Conservation (phyloP, 2,329 filamentous ascomycete genomes). For the Scortechinia acanthostroma region DNA sequence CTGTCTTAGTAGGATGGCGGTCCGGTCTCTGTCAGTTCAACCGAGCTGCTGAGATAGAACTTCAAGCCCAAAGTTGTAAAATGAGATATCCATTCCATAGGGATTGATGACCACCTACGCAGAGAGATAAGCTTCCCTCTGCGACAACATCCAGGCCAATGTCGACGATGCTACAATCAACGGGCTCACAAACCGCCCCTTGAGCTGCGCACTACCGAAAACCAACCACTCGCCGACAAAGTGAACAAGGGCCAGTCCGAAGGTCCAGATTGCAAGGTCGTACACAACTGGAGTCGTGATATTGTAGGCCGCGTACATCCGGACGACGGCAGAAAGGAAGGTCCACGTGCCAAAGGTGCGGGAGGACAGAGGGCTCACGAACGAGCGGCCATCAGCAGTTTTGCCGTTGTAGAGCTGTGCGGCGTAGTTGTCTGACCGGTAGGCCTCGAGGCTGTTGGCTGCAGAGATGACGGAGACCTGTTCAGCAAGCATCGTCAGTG, state of each 20-base stretch:
- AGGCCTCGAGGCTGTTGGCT: conserved; percentile 60
- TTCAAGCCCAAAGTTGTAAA: too few species aligned
- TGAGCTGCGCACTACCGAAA: conserved; percentile 48
- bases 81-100: too few species aligned
- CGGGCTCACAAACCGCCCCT: conserved; percentile 13
- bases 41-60: too few species aligned
- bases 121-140: conserved; percentile 42
- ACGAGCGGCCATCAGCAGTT: neutral
- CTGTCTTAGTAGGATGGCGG: too few species aligned
- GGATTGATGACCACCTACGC: conserved; percentile 5
- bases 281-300: conserved; percentile 47
- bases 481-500: conserved; percentile 1
- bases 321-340: conserved; percentile 47
- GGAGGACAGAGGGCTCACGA: conserved; percentile 43
- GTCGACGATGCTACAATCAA: conserved; percentile 10
- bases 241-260: conserved; percentile 48
- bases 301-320: conserved; percentile 59
- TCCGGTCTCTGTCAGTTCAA: too few species aligned
- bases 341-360: conserved; percentile 66
- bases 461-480: conserved; percentile 60
- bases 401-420: conserved; percentile 48
- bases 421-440: conserved; percentile 50
- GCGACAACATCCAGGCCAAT: conserved; percentile 23
- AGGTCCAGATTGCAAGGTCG: conserved; percentile 53
- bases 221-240: conserved; percentile 60